These are phyloP conservation scores for Ganoderma multipileum DNA, from an alignment of 1,284 basidiomycete species.

Conservation along the genomic window DNA sequence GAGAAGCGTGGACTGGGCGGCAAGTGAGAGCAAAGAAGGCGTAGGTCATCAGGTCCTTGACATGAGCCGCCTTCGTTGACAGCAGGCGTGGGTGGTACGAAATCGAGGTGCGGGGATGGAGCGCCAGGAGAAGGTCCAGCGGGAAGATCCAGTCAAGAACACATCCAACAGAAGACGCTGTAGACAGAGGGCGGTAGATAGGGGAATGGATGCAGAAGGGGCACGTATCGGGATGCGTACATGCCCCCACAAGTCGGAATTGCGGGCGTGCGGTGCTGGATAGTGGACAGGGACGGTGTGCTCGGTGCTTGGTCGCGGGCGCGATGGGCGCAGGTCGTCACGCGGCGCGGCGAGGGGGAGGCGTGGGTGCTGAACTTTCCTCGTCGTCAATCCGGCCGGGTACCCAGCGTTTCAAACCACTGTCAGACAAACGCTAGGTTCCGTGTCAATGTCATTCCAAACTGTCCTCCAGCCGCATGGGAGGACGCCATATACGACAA, in stretches of 20 bases:
- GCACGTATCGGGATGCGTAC: not conserved
- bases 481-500: not conserved
- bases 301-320: not conserved
- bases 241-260: not conserved
- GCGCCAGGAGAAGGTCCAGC: not conserved
- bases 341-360: not conserved
- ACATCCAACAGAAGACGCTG: not conserved
- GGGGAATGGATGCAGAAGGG: not conserved
- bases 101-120: not conserved
- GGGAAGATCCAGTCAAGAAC: not conserved
- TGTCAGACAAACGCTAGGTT: not conserved
- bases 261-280: too few relatives aligned
- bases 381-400: not conserved
- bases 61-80: not conserved
- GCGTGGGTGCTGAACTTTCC: not conserved
- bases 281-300: not conserved
- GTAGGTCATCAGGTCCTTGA: not conserved
- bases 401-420: not conserved
- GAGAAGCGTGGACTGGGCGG: not conserved
- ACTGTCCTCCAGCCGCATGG: not conserved
- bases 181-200: not conserved
- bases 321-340: not conserved
- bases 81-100: not conserved
- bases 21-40: not conserved
- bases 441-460: not conserved